Base-by-base conservation (phyloP, 306 rosid species). In the Phaseolus lunatus region DNA sequence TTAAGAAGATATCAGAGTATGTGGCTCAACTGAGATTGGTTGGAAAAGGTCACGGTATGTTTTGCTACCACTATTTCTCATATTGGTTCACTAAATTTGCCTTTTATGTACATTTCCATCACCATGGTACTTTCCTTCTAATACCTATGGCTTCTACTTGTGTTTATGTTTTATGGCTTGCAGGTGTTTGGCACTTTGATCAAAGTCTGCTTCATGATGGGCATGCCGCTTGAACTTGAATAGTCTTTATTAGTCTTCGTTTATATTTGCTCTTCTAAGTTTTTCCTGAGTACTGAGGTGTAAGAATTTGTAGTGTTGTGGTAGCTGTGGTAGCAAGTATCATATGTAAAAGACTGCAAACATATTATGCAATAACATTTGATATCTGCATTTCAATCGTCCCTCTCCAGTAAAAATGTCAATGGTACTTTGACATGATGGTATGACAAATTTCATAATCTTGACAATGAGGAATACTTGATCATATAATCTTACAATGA, bases 141-240 rank as follows among this genome's bases (percentile, higher is more conserved):
- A 27, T 48, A 5, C 49, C 18, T 1, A 50, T 62, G 3, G 43
- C 65, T 61, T 81, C 64, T 63, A 7, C 62, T 45, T 14, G 63
- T 56, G 70, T 74, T 73, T 12, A 59, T 79, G 15, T 48, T 43
- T 50, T 57, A 37, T 85, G 80, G 29, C 58, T 70, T 74, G 78
- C 72, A 88, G 91, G 91, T 78, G 86, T 83, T 39, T 88, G 91
- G 89, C 91, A 88, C 79, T 85, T 88, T 41, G 91, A 88, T 78
- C 89, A 83, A 56, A 81, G 56, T 20, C 87, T 88, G 47, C 89
- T 83, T 52, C 82, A 87, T 12, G 59, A 81, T 47, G 83, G 22
- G 26, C 64, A 85, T 65, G 84, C 73, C 29, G 59, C 52, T 64
- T 81, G 84, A 75, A 67, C 33, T 73, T 29, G 75, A 77, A 52